phyloP scores from a whole-genome alignment of 169 alveolate genomes.

The Perkinsus chesapeaki region DNA sequence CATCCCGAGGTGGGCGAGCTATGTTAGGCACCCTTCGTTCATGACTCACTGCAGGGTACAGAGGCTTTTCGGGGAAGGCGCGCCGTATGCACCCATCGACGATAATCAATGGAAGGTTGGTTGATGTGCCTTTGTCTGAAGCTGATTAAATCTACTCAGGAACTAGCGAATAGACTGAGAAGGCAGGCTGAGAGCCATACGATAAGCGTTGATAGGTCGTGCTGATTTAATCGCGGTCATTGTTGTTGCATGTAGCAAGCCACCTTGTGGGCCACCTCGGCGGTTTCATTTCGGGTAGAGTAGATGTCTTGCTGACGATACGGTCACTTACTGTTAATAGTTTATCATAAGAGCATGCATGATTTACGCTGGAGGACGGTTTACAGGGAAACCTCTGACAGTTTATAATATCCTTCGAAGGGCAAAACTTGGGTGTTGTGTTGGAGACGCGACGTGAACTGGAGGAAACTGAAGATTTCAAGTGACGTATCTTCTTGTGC shows the following conservation, averaged over 20 bases:
- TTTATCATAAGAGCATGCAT: not conserved
- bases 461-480: not conserved
- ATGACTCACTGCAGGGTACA: not conserved
- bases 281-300: not conserved
- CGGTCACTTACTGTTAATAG: not conserved
- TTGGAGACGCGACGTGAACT: not conserved
- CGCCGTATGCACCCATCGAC: not conserved
- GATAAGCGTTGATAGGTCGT: not conserved
- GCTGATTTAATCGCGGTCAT: too few relatives aligned
- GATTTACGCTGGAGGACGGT: not conserved
- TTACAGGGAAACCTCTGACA: not conserved
- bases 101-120: not conserved
- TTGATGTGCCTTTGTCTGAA: not conserved
- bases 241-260: too few relatives aligned
- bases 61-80: not conserved
- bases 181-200: not conserved
- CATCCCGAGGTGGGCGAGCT: not conserved
- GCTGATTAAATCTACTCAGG: not conserved
- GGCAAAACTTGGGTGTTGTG: not conserved
- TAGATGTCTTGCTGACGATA: not conserved
- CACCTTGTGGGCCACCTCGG: not conserved
- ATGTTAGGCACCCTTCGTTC: not conserved
- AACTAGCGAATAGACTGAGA: not conserved
- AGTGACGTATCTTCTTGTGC: not conserved
- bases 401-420: not conserved